Evolutionary conservation across 805 yeast genomes (phyloP).

Genomic region (Hanseniaspora valbyensis): DNA sequence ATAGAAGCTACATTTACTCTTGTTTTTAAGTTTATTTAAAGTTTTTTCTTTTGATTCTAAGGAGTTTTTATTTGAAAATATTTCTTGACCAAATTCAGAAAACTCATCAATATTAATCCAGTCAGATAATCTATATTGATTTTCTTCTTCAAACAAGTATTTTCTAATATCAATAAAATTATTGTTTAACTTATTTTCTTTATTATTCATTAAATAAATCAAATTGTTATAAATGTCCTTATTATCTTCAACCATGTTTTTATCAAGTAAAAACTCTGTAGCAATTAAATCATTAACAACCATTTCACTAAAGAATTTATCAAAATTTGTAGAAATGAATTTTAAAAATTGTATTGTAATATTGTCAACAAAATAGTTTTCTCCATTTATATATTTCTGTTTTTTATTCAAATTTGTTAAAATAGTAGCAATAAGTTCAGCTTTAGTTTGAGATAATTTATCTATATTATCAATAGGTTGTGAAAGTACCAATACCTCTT

Average conservation of each 20-base stretch:
- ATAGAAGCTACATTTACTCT: no score
- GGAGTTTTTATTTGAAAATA: neutral
- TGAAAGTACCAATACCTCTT: constrained; percentile 22
- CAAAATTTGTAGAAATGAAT: neutral
- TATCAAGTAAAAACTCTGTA: neutral
- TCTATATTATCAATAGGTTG: constrained; percentile 24
- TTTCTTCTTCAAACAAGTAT: constrained; percentile 21
- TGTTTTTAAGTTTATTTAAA: no score
- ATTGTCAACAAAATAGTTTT: constrained; percentile 2
- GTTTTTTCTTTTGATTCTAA: neutral
- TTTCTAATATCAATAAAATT: no score
- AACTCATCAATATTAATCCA: constrained; percentile 18
- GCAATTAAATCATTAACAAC: neutral
- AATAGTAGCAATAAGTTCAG: neutral
- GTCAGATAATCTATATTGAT: constrained; percentile 9
- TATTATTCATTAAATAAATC: no score
- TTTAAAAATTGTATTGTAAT: neutral
- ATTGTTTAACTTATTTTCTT: no score
- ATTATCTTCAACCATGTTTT: neutral
- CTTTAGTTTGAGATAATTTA: constrained; percentile 21
- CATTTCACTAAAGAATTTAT: neutral
- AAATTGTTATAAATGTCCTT: neutral
- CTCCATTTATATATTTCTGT: constrained; percentile 3
- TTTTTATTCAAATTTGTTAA: neutral
- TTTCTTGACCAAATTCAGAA: constrained; percentile 2